Percentiles rank a stretch among this genome's conserved stretches.
Evolutionary conservation across 1,284 basidiomycete genomes (phyloP).

Genomic region (Polyporus tsugae): DNA sequence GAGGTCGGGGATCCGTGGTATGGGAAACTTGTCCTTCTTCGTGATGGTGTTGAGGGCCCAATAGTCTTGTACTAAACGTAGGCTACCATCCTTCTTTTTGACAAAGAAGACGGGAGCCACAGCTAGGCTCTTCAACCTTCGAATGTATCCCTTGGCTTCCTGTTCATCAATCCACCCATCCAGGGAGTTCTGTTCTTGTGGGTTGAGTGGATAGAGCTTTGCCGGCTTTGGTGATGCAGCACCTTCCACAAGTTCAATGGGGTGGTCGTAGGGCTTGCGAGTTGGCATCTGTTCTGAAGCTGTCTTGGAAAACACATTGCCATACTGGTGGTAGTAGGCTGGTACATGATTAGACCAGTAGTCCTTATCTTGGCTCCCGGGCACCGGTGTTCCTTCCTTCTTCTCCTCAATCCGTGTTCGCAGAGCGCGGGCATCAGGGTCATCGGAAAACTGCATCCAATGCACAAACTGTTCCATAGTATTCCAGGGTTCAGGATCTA

Average conservation of each 20-base stretch:
- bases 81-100: conserved; percentile 47
- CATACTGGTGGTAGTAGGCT: conserved; percentile 18
- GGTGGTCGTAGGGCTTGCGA: conserved; percentile 27
- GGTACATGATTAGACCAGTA: conserved; percentile 14
- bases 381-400: conserved; percentile 10
- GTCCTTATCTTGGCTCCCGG: conserved; percentile 7
- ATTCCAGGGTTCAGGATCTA: neutral
- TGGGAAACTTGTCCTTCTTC: conserved; percentile 31
- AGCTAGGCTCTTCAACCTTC: conserved; percentile 25
- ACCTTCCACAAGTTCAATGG: conserved; percentile 25
- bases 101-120: conserved; percentile 47
- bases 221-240: conserved; percentile 11
- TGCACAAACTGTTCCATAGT: neutral
- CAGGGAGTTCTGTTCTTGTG: conserved; percentile 31
- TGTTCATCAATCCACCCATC: conserved; percentile 15
- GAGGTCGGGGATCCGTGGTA: conserved; percentile 13
- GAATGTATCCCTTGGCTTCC: conserved; percentile 6
- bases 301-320: conserved; percentile 27
- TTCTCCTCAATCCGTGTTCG: conserved; percentile 1
- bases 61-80: conserved; percentile 37
- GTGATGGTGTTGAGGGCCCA: conserved; percentile 35
- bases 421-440: neutral
- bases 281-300: conserved; percentile 25
- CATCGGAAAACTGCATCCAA: neutral
- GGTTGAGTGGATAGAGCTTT: conserved; percentile 38